These are phyloP conservation scores for Quercus alba DNA, from an alignment of 306 rosid genomes.

Conservation along the genomic window DNA sequence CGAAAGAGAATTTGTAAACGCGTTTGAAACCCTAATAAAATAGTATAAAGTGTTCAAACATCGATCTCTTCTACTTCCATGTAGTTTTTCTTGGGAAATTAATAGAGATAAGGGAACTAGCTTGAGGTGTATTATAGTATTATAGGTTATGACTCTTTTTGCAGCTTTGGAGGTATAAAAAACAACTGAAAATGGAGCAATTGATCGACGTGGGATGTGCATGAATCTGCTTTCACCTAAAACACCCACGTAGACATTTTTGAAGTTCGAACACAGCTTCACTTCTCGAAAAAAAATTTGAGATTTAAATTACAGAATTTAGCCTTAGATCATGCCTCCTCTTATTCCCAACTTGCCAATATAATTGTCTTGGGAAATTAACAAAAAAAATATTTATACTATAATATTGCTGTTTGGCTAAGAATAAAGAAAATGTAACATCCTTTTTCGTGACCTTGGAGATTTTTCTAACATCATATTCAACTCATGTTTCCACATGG, in stretches of 20 bases:
- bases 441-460: not conserved
- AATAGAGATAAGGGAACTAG: not conserved
- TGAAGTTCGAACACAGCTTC: slow-evolving; percentile 17
- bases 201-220: slow-evolving; percentile 49
- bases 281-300: slow-evolving; percentile 29
- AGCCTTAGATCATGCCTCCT: slow-evolving; percentile 4
- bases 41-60: not conserved
- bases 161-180: slow-evolving; percentile 12
- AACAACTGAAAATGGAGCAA: not conserved
- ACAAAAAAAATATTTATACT: not conserved
- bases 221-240: slow-evolving; percentile 44
- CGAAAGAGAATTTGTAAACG: not conserved
- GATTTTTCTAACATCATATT: slow-evolving; percentile 1
- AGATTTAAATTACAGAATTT: slow-evolving; percentile 21
- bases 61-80: not conserved
- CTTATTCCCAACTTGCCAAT: not conserved
- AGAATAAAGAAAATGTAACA: not conserved
- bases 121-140: not conserved
- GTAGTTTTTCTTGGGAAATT: not conserved
- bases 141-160: not conserved
- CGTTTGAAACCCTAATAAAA: not conserved
- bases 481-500: slow-evolving; percentile 2
- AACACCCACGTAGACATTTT: slow-evolving; percentile 39
- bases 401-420: no score
- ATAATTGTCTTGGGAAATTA: slow-evolving; percentile 12